Base-by-base conservation (phyloP, 345 rosid species). In the Anacardium occidentale region DNA sequence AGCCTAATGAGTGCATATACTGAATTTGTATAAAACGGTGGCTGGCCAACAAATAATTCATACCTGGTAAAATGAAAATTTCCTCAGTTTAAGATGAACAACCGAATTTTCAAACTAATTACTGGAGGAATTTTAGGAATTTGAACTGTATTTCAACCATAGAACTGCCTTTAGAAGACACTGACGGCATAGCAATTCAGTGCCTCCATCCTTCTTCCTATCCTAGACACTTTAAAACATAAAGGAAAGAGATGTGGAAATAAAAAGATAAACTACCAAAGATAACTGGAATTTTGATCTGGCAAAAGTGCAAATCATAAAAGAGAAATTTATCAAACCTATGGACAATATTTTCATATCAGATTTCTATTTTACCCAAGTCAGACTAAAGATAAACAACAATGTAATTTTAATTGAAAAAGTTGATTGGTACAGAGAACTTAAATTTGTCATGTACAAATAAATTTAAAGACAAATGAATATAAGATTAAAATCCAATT, bases 11-110 rank as follows among this genome's bases (percentile, higher is more conserved):
- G 95, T 58, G 99, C 97, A 79, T 92, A 95, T 57, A 95, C 99
- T 64, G 99, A 92, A 84, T 92, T 95, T 52, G 97, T 95, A 84
- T 92, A 95, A 85, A 95, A 95, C 52, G 99, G 99, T 52, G 99
- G 99, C 68, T 89, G 98, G 63, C 99, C 99, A 58, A 95, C 99
- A 75, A 80, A 95, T 81, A 95, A 86, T 76, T 92, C 99, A 79
- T 95, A 95, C 88, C 99, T 95, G 86, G 78, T 70, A 10, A 24
- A 59, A 55, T 14, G 56, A 50, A 74, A 71, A 59, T 58, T 51
- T 22, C 20, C 51, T 67, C 37, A 62, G 37, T 51, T 76, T 48
- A 48, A 64, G 42, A 62, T 64, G 63, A 37, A 62, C 47, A 54
- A 32, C 37, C 42, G 67, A 18, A 34, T 5, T 37, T 6, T 37